These are phyloP conservation scores for Geotrichum reessii DNA, from an alignment of 1,139 yeast species.

Conservation along the genomic window DNA sequence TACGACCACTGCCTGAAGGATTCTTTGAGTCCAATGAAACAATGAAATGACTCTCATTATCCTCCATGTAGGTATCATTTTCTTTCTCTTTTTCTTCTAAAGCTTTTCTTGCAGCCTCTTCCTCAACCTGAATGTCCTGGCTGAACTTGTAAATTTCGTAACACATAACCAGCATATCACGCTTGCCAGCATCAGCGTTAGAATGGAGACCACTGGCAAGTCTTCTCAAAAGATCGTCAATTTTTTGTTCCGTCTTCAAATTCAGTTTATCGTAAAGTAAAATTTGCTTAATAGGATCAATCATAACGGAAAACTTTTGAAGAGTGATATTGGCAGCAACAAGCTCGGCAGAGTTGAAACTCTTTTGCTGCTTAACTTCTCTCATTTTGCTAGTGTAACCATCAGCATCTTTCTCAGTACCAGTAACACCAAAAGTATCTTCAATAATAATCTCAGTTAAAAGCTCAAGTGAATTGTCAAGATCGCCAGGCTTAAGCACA, in stretches of 20 bases:
- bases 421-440: constrained; percentile 87
- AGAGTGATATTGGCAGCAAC: constrained; percentile 63
- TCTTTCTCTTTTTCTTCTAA: constrained; percentile 31
- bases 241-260: constrained; percentile 62
- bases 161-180: constrained; percentile 62
- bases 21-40: constrained; percentile 61
- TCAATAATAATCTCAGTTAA: constrained; percentile 79
- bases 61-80: constrained; percentile 24
- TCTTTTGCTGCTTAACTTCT: constrained; percentile 84
- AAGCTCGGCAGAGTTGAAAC: constrained; percentile 82
- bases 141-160: constrained; percentile 66
- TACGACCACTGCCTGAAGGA: constrained; percentile 1
- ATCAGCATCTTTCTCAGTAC: constrained; percentile 92
- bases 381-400: constrained; percentile 83
- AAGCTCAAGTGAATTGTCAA: constrained; percentile 60
- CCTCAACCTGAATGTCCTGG: constrained; percentile 32
- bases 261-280: constrained; percentile 62
- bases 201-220: constrained; percentile 71
- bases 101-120: constrained; percentile 23
- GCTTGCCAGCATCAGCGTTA: constrained; percentile 55
- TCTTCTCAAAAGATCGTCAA: constrained; percentile 74
- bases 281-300: constrained; percentile 61
- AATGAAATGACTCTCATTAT: constrained; percentile 54
- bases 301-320: constrained; percentile 50
- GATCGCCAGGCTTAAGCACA: constrained; percentile 57